These are phyloP conservation scores for Penicillium sp. DNA, from an alignment of 2,329 filamentous ascomycete species.

Conservation along the genomic window DNA sequence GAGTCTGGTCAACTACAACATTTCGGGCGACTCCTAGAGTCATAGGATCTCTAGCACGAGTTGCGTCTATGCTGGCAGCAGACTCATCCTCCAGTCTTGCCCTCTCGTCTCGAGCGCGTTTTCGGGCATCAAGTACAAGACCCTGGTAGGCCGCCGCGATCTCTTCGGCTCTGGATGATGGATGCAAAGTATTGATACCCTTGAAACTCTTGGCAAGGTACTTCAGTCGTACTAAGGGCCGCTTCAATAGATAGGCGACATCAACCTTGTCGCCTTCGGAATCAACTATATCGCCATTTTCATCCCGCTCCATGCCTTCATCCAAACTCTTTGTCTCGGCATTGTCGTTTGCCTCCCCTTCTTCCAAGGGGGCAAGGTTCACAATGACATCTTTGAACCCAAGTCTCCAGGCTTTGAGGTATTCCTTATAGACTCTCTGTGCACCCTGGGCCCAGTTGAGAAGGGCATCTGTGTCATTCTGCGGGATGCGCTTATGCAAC, in stretches of 20 bases:
- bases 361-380: conserved; percentile 76
- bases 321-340: conserved; percentile 52
- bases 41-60: conserved; percentile 73
- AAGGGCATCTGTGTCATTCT: conserved; percentile 68
- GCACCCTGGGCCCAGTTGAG: conserved; percentile 79
- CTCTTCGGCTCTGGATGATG: conserved; percentile 55
- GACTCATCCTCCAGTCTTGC: conserved; percentile 81
- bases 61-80: conserved; percentile 78
- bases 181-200: conserved; percentile 49
- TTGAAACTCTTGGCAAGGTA: conserved; percentile 82
- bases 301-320: conserved; percentile 57
- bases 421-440: conserved; percentile 77
- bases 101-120: conserved; percentile 69
- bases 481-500: conserved; percentile 76
- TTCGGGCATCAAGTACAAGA: conserved; percentile 74
- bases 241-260: conserved; percentile 87
- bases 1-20: conserved; percentile 69
- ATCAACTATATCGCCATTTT: conserved; percentile 63
- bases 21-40: conserved; percentile 70
- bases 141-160: conserved; percentile 65
- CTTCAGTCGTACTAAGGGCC: conserved; percentile 83
- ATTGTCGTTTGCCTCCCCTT: conserved; percentile 53
- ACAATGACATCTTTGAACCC: conserved; percentile 95
- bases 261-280: conserved; percentile 86
- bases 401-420: conserved; percentile 83